Evolutionary conservation across 2,329 filamentous ascomycete species (phyloP).

Genomic region (Hirsutella thompsonii): DNA sequence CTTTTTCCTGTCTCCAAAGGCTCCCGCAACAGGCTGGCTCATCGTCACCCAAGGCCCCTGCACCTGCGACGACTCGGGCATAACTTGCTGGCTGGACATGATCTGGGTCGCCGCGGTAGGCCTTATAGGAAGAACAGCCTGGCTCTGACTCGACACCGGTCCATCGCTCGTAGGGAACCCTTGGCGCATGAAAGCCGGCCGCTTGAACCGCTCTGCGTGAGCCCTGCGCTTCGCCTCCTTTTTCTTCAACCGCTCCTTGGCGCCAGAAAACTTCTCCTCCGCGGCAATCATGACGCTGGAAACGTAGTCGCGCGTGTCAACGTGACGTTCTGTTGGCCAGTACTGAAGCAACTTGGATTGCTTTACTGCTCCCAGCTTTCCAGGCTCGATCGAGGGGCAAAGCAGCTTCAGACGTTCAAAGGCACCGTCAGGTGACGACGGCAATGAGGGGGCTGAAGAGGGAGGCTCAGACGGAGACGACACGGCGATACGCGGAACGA

Average conservation of each 20-base stretch:
- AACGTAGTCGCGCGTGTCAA: constrained; percentile 20
- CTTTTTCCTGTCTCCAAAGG: constrained; percentile 30
- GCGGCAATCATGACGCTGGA: constrained; percentile 23
- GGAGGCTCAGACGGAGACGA: constrained; percentile 5
- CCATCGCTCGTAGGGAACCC: constrained; percentile 6
- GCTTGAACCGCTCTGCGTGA: constrained; percentile 19
- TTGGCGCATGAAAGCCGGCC: constrained; percentile 15
- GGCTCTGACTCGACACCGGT: constrained; percentile 2
- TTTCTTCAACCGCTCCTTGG: constrained; percentile 18
- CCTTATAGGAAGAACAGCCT: constrained; percentile 5
- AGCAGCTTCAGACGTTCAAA: constrained; percentile 22
- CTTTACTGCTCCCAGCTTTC: constrained; percentile 13
- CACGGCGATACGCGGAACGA: constrained; percentile 1
- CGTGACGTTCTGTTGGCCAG: constrained; percentile 26
- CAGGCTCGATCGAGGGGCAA: constrained; percentile 14
- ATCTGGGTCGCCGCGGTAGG: constrained; percentile 10
- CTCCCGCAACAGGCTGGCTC: constrained; percentile 32
- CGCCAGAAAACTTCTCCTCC: constrained; percentile 20
- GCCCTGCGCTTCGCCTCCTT: constrained; percentile 20
- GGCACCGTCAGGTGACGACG: constrained; percentile 12
- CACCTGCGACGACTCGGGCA: constrained; percentile 21
- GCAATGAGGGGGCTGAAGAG: neutral
- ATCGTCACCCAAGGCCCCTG: constrained; percentile 22
- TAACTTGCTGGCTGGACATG: constrained; percentile 23
- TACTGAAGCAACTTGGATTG: constrained; percentile 19